phyloP scores from a whole-genome alignment of 2,329 filamentous ascomycete species.

The Pyricularia grisea region DNA sequence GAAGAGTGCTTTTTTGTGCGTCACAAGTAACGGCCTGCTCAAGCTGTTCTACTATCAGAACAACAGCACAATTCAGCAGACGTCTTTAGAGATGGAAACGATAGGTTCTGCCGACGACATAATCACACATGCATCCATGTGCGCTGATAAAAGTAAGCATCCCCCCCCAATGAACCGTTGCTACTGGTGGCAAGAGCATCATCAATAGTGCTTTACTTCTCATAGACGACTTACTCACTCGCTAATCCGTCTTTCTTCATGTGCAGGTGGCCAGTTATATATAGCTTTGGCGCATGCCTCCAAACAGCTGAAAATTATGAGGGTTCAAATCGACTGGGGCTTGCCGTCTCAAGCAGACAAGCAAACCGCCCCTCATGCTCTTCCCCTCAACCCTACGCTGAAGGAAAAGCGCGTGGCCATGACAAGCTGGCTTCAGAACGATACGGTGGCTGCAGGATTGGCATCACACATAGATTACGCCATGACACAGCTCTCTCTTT shows the following conservation, averaged over 20 bases:
- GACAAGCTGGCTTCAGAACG: constrained; percentile 46
- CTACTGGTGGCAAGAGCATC: not conserved
- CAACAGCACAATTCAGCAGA: constrained; percentile 63
- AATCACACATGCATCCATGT: constrained; percentile 71
- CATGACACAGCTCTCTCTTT: constrained; percentile 58
- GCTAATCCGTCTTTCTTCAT: not conserved
- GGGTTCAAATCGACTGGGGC: constrained; percentile 68
- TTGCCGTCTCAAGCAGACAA: constrained; percentile 43
- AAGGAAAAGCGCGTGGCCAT: constrained; percentile 46
- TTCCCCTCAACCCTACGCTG: constrained; percentile 41
- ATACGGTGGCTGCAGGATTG: constrained; percentile 15
- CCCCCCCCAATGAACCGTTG: not conserved
- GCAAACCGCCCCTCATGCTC: constrained; percentile 33
- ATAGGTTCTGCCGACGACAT: constrained; percentile 62
- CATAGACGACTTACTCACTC: not conserved
- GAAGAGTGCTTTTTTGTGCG: constrained; percentile 66
- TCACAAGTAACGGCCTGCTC: constrained; percentile 66
- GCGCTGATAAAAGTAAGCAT: constrained; percentile 64
- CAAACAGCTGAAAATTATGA: constrained; percentile 65
- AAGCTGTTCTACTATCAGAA: constrained; percentile 71
- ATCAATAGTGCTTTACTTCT: not conserved
- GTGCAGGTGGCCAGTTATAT: constrained; percentile 36
- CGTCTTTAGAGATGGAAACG: constrained; percentile 64
- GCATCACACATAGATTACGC: constrained; percentile 36
- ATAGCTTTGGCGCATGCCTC: constrained; percentile 60